Evolutionary conservation across 176 grass and related monocot genomes (phyloP), one percentile per base, ranked within the genome.

Genomic region (Paspalum notatum): DNA sequence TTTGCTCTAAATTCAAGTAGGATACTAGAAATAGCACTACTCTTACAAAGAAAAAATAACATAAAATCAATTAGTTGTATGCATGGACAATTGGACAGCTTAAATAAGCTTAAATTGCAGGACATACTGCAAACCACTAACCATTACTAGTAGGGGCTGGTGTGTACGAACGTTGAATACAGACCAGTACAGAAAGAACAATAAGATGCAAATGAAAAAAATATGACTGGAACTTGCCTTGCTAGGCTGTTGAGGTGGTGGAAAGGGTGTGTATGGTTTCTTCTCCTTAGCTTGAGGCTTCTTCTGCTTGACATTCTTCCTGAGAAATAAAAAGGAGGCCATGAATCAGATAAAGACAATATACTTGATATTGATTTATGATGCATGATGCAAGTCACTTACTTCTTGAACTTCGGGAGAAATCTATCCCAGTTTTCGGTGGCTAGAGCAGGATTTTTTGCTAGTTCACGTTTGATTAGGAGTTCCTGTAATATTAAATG

Each of bases 361-460:
- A 64, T 81, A 43, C 27, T 6, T 69, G 25, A 45, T 49, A 77
- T 32, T 53, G 49, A 81, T 58, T 6, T 12, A 64, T 39, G 53
- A 77, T 75, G 83, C 40, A 54, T 50, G 64, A 75, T 63, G 53
- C 17, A 83, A 68, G 39, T 48, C 82, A 67, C 90, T 81, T 95
- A 98, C 95, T 98, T 98, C 67, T 95, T 98, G 79, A 98, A 98
- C 25, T 89, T 98, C 0, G 95, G 92, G 47, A 98, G 95, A 74
- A 98, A 98, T 44, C 95, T 91, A 80, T 98, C 95, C 95, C 95
- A 98, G 50, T 73, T 98, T 86, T 98, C 95, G 84, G 82, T 91
- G 79, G 90, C 90, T 71, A 98, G 81, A 47, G 77, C 92, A 70
- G 92, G 92, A 87, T 89, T 95, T 84, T 98, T 98, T 12, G 95